These are phyloP conservation scores for Madurella mycetomatis DNA, from an alignment of 2,329 filamentous ascomycete species.

Conservation along the genomic window DNA sequence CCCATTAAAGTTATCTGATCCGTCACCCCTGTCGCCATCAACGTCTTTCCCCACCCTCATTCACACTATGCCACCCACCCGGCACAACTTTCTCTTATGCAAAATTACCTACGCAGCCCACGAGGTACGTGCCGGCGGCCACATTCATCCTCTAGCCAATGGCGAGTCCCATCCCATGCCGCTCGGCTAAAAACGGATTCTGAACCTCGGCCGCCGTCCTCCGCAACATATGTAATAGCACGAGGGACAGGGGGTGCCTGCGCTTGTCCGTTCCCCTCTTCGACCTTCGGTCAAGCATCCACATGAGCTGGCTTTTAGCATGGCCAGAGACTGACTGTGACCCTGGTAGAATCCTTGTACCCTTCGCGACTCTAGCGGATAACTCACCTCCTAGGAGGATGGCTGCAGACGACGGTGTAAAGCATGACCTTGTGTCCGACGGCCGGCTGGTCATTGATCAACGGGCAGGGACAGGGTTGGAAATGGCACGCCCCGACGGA, in stretches of 20 bases:
- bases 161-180: not conserved
- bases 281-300: not conserved
- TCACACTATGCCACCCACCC: not conserved
- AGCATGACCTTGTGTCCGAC: not conserved
- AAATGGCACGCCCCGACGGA: not conserved
- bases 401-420: too few relatives aligned
- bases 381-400: not conserved
- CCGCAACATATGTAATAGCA: not conserved
- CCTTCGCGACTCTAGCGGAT: not conserved
- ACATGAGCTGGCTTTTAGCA: not conserved
- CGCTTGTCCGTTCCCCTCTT: not conserved
- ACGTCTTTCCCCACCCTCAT: slow-evolving; percentile 1
- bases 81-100: not conserved
- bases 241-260: not conserved
- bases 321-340: too few relatives aligned
- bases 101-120: not conserved
- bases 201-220: not conserved
- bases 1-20: slow-evolving; percentile 16
- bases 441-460: not conserved
- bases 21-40: slow-evolving; percentile 6
- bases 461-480: not conserved
- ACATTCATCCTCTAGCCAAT: not conserved
- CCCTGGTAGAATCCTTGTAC: not conserved
- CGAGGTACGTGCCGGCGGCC: not conserved
- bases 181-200: not conserved